phyloP scores from a whole-genome alignment of 2,329 filamentous ascomycete genomes.

The Colletotrichum eremochloae region DNA sequence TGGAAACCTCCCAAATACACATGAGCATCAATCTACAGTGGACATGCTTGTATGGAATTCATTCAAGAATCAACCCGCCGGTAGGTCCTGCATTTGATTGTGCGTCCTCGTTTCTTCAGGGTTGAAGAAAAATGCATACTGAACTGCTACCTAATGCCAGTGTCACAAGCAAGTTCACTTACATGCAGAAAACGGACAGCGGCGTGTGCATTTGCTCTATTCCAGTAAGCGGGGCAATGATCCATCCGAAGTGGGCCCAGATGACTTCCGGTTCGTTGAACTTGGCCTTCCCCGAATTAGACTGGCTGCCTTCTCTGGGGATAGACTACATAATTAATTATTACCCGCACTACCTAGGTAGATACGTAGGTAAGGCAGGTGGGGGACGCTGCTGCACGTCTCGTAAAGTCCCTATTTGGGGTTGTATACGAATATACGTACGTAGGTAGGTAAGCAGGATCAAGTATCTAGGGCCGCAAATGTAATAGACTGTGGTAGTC shows the following conservation, averaged over 20 bases:
- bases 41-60: background rate
- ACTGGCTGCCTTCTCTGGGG: background rate
- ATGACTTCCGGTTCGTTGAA: constrained; percentile 29
- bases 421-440: background rate
- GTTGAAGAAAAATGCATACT: background rate
- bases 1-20: background rate
- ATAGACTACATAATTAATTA: too few species aligned
- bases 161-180: constrained; percentile 15
- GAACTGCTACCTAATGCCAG: background rate
- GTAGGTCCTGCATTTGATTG: background rate
- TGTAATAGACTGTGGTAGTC: constrained; percentile 8
- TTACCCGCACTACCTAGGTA: too few species aligned
- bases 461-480: background rate
- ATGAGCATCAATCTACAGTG: background rate
- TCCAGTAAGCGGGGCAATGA: constrained; percentile 24
- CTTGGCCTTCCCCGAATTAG: background rate
- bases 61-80: background rate
- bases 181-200: background rate
- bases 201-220: constrained; percentile 17
- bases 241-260: constrained; percentile 32
- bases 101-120: background rate
- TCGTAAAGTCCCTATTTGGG: constrained; percentile 11
- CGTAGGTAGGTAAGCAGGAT: background rate
- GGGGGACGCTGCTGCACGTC: constrained; percentile 10
- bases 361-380: background rate